Base-by-base conservation (phyloP, 805 yeast species). In the Scheffersomyces ergatensis region DNA sequence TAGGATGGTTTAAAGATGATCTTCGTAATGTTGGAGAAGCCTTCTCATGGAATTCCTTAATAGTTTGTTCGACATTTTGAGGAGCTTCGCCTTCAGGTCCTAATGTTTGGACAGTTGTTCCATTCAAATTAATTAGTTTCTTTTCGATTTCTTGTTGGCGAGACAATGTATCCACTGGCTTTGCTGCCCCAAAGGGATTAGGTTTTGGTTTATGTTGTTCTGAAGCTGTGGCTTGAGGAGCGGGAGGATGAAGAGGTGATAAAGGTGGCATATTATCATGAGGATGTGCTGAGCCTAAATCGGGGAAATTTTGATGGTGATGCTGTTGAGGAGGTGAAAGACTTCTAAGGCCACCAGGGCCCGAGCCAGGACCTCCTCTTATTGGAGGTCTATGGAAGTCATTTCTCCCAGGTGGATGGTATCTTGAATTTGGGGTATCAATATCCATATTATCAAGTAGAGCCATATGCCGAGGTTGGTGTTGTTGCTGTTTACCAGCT, bases 181-280 rank as follows among this genome's bases (percentile, higher is more conserved):
- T 85, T 1, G 96, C 96, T 4, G 76, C 67, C 0, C 96, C 96
- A 66, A 89, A 88, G 4, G 95, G 93, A 55, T 80, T 85, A 0
- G 76, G 47, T 50, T 77, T 82, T 3, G 68, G 62, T 56, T 51
- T 65, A 17, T 14, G n/a, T 5, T 21, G 24, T 45, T 39, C 58
- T 33, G 40, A 51, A 18, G 39, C 36, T 16, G 16, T 14, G 15
- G 43, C 29, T 11, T 29, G 11, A 8, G 52, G 42, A 38, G 20
- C 34, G 13, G 5, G 8, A 11, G 5, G 8, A 26, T 26, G 8
- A 11, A 9, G 7, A 26, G 8, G 29, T 9, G 12, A 13, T 13
- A 26, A 26, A 7, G 29, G 29, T 11, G 29, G 29, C 9, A 21
- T 7, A 21, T 7, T 7, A 7, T 25, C 29, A 9, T 25, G 5